Evolutionary conservation across 2,329 filamentous ascomycete species (phyloP).

Genomic region (Macrophomina pseudophaseolina): DNA sequence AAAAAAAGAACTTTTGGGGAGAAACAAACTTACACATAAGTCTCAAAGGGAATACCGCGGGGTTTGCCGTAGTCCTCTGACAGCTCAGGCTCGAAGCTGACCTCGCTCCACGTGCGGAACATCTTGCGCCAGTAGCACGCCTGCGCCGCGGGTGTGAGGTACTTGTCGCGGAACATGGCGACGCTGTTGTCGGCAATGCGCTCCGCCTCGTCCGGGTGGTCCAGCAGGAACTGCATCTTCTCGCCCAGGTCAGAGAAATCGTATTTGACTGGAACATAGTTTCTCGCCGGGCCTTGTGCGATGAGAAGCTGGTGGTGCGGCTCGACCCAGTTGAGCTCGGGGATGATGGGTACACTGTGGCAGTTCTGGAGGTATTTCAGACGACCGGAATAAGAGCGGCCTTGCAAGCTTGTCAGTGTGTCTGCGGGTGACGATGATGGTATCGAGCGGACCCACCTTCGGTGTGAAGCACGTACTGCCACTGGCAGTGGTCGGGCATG

Average conservation of each 20-base stretch:
- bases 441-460: constrained; percentile 27
- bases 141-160: constrained; percentile 60
- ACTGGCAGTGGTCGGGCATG: constrained; percentile 35
- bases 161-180: constrained; percentile 56
- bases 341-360: constrained; percentile 54
- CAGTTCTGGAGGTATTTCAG: constrained; percentile 43
- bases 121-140: constrained; percentile 61
- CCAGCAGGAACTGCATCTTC: constrained; percentile 48
- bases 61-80: constrained; percentile 25
- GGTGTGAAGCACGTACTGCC: constrained; percentile 31
- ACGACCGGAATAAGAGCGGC: constrained; percentile 39
- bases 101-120: constrained; percentile 44
- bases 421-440: no score
- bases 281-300: constrained; percentile 53
- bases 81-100: constrained; percentile 37
- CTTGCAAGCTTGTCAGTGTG: constrained; percentile 13
- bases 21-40: constrained; percentile 21
- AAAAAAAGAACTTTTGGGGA: not conserved
- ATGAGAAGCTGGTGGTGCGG: constrained; percentile 55
- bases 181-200: constrained; percentile 57
- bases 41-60: constrained; percentile 24
- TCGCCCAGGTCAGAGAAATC: constrained; percentile 49
- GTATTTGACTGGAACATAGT: constrained; percentile 55
- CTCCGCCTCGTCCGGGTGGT: constrained; percentile 51
- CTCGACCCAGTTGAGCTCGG: constrained; percentile 55